Percentiles rank a stretch among this genome's conserved stretches.
Conservation (phyloP, 176 grass and related monocot species). For the Lolium multiflorum region DNA sequence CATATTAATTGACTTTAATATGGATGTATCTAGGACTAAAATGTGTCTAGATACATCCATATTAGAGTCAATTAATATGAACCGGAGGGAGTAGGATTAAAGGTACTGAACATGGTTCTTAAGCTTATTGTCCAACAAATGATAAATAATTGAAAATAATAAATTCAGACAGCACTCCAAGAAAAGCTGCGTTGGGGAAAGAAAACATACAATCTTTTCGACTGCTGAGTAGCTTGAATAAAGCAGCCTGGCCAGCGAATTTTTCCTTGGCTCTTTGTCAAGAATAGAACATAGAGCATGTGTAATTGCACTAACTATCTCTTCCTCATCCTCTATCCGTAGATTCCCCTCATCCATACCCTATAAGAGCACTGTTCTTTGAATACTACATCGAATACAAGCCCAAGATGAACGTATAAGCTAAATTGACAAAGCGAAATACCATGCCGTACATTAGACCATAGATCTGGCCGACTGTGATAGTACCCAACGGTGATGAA, state of each 20-base stretch:
- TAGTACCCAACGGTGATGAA: too few relatives aligned
- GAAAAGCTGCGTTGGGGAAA: conserved; percentile 13
- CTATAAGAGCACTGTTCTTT: conserved; percentile 57
- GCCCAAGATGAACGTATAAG: conserved; percentile 6
- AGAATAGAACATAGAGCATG: conserved; percentile 70
- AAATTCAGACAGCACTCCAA: conserved; percentile 14
- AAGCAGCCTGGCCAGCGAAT: conserved; percentile 79
- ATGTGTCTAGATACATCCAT: too few relatives aligned
- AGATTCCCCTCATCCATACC: conserved; percentile 73
- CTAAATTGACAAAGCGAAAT: not conserved
- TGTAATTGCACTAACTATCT: conserved; percentile 78
- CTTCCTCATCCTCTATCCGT: conserved; percentile 83
- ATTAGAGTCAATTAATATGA: too few relatives aligned
- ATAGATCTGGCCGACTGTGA: not conserved
- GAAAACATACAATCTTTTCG: conserved; percentile 80
- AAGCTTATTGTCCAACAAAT: not conserved
- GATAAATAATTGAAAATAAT: conserved; percentile 3
- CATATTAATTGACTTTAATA: too few relatives aligned
- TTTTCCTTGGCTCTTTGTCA: conserved; percentile 77
- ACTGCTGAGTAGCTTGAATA: conserved; percentile 75
- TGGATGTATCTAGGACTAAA: too few relatives aligned
- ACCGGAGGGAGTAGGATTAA: too few relatives aligned
- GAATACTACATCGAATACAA: conserved; percentile 44
- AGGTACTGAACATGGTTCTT: conserved; percentile 8
- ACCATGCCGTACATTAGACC: not conserved